Percentiles rank a stretch among this genome's conserved stretches.
phyloP scores from a whole-genome alignment of 805 yeast species.

The Nakazawaea sp. region DNA sequence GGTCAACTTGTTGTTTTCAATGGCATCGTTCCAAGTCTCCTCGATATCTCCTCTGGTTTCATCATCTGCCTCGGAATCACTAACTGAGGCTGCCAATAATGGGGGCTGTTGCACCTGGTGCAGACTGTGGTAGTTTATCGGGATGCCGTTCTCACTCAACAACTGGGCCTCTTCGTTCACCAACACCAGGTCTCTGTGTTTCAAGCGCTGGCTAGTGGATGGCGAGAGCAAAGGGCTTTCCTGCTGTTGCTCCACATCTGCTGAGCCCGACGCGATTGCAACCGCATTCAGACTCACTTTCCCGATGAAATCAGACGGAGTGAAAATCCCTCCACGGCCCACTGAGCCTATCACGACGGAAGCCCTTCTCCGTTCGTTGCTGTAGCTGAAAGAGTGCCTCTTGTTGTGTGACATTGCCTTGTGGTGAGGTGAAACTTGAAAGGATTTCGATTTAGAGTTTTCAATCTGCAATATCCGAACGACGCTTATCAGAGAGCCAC shows the following conservation, averaged over 20 bases:
- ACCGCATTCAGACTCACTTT: background rate
- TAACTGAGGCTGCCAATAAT: background rate
- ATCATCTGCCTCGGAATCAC: background rate
- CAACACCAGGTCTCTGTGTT: no score
- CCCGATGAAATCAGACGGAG: slow-evolving; percentile 41
- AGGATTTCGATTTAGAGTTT: no score
- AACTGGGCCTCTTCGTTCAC: slow-evolving; percentile 4
- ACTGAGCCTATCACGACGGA: slow-evolving; percentile 45
- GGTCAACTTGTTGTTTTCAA: background rate
- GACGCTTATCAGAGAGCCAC: no score
- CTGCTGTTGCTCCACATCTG: no score
- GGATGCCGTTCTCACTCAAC: slow-evolving; percentile 5
- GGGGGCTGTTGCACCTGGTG: background rate
- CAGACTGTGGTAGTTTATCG: background rate
- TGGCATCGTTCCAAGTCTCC: slow-evolving; percentile 3
- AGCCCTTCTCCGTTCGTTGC: slow-evolving; percentile 42
- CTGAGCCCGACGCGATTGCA: background rate
- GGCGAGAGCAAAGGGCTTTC: background rate
- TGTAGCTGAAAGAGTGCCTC: slow-evolving; percentile 25
- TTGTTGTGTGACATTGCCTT: no score
- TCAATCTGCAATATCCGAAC: no score
- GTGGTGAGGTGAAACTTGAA: no score
- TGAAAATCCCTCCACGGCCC: slow-evolving; percentile 43
- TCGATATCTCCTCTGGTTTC: background rate
- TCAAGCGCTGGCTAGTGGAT: background rate